phyloP scores from a whole-genome alignment of 1,284 basidiomycete genomes.

The Marasmius fiardii region DNA sequence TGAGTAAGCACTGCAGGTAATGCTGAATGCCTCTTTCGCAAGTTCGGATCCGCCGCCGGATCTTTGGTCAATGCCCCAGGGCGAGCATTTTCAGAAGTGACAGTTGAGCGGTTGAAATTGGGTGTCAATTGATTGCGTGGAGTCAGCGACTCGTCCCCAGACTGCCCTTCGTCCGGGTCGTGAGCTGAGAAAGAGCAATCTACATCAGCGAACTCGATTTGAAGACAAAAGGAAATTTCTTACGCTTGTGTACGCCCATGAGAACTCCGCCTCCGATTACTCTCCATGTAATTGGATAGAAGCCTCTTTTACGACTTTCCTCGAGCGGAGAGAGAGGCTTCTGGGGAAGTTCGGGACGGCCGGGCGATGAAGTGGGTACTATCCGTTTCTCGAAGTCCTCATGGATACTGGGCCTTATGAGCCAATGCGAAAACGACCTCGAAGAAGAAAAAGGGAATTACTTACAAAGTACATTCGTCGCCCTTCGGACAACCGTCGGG shows the following conservation, averaged over 20 bases:
- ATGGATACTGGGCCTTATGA: slow-evolving; percentile 32
- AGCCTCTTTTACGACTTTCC: slow-evolving; percentile 38
- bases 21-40: not conserved
- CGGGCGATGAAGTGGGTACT: too few relatives aligned
- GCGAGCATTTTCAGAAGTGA: too few relatives aligned
- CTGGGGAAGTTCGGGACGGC: slow-evolving; percentile 22
- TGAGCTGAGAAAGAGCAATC: not conserved
- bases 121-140: too few relatives aligned
- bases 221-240: not conserved
- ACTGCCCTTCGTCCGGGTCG: not conserved
- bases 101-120: too few relatives aligned
- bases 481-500: slow-evolving; percentile 54
- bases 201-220: not conserved
- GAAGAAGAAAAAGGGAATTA: slow-evolving; percentile 5
- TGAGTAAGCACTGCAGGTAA: not conserved
- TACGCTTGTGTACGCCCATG: slow-evolving; percentile 26
- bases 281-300: slow-evolving; percentile 47
- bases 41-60: not conserved
- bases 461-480: slow-evolving; percentile 67
- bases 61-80: too few relatives aligned
- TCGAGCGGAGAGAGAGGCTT: slow-evolving; percentile 28
- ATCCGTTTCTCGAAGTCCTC: slow-evolving; percentile 13
- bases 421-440: slow-evolving; percentile 6
- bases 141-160: too few relatives aligned
- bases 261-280: slow-evolving; percentile 51